Base-by-base conservation (phyloP, 2,329 filamentous ascomycete genomes). In the Metarhizium guizhouense region DNA sequence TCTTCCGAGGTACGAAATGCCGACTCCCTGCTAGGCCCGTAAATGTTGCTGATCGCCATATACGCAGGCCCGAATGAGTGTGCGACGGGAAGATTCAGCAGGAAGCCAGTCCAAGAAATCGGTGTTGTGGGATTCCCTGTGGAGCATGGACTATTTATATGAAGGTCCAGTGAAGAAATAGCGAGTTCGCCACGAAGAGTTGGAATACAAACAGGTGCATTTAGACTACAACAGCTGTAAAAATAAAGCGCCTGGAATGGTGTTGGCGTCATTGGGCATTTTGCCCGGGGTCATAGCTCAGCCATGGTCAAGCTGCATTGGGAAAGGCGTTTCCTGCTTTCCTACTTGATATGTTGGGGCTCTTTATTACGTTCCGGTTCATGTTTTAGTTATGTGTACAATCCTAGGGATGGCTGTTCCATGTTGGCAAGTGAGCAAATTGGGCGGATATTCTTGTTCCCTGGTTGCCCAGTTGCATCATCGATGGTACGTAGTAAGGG, bases 61-160 rank as follows among this genome's bases (percentile, higher is more conserved):
- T 59, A 8, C 58, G 59, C 63, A 69, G 68, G 58, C 60, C 54
- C 66, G 62, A 53, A 64, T 43, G 36, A 53, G 18, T 30, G 62
- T 72, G 40, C 70, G 70, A 25, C 72, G 74, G 58, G 72, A 79
- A 60, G 66, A 72, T 54, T 70, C 62, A 60, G 54, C 56, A 11
- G 67, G 73, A 54, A 75, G 73, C 57, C 65, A 73, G 29, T 69
- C 66, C n/a, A 80, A 75, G 67, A 78, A 70, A 62, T 82, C 78
- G 32, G 71, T 84, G 4, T 74, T 85, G 10, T 86, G 82, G 81
- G 82, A 84, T 60, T 76, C 79, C 13, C 68, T 86, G 16, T 85
- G 83, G 82, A 82, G 75, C 59, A 64, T 84, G 30, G 82, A 85
- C 62, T 74, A 83, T 49, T 82, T 73, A 59, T 77, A 80, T 52